Evolutionary conservation across 371 early-diverging fungal genomes (phyloP), one percentile per base, ranked within the genome.

Genomic region (Haplosporangium sp.): DNA sequence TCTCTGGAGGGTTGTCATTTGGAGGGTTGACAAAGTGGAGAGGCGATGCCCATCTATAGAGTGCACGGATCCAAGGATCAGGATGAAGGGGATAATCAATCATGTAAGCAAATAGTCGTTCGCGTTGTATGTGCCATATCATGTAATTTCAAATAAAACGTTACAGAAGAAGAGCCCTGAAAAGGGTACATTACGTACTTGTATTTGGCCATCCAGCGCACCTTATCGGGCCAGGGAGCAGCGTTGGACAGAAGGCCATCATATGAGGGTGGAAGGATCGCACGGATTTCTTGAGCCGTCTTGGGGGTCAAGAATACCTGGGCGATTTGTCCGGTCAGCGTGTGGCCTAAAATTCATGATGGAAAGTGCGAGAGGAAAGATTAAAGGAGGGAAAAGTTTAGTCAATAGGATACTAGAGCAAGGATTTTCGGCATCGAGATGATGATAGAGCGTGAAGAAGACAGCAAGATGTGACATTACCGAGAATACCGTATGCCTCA

Each of bases 321-420:
- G 13, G 76, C 81, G 46, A 81, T 74, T 43, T 72, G 72, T 9
- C 76, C 81, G 45, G 81, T 81, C 64, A 81, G 23, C 0, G 72
- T 70, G 58, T 81, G 81, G 9, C 81, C 81, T 74, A 13, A 42
- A 42, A 29, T 29, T 4, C 29, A 29, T 29, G 29, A 29, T 29
- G 29, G 4, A 29, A 29, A 29, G 29, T 29, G 29, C 29, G 29
- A 29, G 4, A 29, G 29, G 23, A 23, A 29, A 41, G 12, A 38
- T 6, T 18, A 52, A 8, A 5, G 12, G 37, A 29, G 43, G 6
- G 55, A 38, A n/a, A 21, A 46, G 16, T 45, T 46, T 1, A 18
- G 21, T 13, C 12, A 6, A 37, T 6, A 7, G 8, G 9, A 29
- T 6, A 18, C 45, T 14, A 60, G 11, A 16, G n/a, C 29, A 2